These are phyloP conservation scores for Canavalia ensiformis DNA, from an alignment of 306 rosid genomes.

Conservation along the genomic window DNA sequence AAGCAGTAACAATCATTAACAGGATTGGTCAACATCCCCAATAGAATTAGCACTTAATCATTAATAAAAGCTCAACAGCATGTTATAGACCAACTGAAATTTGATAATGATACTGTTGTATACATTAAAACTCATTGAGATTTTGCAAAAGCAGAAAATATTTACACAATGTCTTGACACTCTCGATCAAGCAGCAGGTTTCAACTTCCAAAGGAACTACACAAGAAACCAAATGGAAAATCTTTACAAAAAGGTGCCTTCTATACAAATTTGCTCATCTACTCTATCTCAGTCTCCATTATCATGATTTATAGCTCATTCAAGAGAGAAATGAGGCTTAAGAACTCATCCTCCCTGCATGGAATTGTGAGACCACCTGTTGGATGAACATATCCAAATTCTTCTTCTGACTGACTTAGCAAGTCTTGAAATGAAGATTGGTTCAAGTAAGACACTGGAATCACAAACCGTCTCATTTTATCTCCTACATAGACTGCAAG, in stretches of 20 bases:
- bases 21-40: background rate
- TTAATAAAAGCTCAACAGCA: background rate
- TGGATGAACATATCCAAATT: slow-evolving; percentile 60
- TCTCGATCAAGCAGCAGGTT: background rate
- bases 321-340: slow-evolving; percentile 39
- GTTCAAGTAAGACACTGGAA: slow-evolving; percentile 53
- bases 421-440: slow-evolving; percentile 52
- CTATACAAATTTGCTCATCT: slow-evolving; percentile 34
- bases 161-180: background rate
- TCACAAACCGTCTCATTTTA: slow-evolving; percentile 46
- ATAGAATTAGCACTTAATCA: background rate
- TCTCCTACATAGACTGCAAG: slow-evolving; percentile 55
- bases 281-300: background rate
- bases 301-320: background rate
- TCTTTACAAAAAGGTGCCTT: background rate
- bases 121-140: background rate
- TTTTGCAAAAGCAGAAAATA: background rate
- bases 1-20: background rate
- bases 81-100: background rate
- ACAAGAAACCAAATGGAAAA: background rate
- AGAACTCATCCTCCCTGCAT: slow-evolving; percentile 36
- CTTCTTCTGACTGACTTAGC: slow-evolving; percentile 45
- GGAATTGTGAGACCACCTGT: slow-evolving; percentile 44
- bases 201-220: background rate
- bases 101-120: background rate